Percentiles rank a stretch among this genome's conserved stretches.
These are phyloP conservation scores for Septoria petroselini DNA, from an alignment of 2,329 filamentous ascomycete genomes.

Conservation along the genomic window DNA sequence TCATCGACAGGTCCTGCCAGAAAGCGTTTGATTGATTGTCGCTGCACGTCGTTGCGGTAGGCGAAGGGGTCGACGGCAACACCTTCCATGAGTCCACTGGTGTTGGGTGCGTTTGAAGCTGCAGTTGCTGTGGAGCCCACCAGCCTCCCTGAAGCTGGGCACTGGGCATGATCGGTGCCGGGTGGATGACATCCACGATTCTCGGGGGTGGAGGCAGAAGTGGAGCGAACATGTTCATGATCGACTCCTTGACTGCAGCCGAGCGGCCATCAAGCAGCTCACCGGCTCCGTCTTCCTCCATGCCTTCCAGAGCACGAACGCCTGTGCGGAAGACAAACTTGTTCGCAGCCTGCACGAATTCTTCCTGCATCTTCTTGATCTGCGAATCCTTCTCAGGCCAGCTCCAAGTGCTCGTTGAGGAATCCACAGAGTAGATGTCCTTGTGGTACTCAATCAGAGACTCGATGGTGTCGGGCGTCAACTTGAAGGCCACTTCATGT, in stretches of 20 bases:
- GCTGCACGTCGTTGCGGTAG: conserved; percentile 63
- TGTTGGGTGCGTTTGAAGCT: conserved; percentile 63
- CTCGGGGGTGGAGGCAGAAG: conserved; percentile 83
- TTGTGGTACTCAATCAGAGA: conserved; percentile 92
- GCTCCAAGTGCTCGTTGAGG: conserved; percentile 82
- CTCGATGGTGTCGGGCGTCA: conserved; percentile 92
- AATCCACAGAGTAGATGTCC: conserved; percentile 87
- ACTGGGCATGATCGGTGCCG: conserved; percentile 80
- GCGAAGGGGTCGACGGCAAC: conserved; percentile 80
- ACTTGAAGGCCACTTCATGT: conserved; percentile 97
- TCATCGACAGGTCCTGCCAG: conserved; percentile 76
- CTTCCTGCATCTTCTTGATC: conserved; percentile 94
- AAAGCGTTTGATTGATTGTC: conserved; percentile 68
- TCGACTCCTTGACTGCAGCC: conserved; percentile 85
- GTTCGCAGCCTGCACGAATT: conserved; percentile 95
- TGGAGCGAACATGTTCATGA: conserved; percentile 79
- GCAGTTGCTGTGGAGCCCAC: conserved; percentile 69
- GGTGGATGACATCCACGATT: conserved; percentile 83
- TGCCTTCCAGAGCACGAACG: conserved; percentile 83
- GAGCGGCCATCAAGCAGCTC: conserved; percentile 88
- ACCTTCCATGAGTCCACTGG: conserved; percentile 87
- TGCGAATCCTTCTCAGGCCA: conserved; percentile 97
- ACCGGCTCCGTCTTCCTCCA: conserved; percentile 93
- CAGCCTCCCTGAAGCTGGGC: conserved; percentile 64
- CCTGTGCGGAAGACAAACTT: conserved; percentile 92